A percentile compares a stretch with the other conserved stretches of the same genome.
Conservation (phyloP, 257 asterid genomes). For the Vinca minor region DNA sequence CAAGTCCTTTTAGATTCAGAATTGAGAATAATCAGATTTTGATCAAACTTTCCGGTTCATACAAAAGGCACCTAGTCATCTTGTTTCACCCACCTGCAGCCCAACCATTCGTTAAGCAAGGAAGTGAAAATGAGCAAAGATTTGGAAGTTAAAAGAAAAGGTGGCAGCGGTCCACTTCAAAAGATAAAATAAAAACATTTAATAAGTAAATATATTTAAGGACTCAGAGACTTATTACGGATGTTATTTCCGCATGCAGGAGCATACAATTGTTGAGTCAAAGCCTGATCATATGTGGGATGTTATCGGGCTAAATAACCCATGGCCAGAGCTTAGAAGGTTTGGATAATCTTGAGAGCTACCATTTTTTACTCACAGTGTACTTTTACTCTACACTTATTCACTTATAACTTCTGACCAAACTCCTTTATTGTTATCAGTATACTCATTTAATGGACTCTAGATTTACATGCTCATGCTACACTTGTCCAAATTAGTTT, state of each 20-base stretch:
- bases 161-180: neutral
- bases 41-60: neutral
- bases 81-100: neutral
- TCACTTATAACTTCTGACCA: neutral
- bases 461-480: conserved; percentile 18
- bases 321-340: conserved; percentile 95
- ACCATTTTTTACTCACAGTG: neutral
- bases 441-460: neutral
- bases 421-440: neutral
- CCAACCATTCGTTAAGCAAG: neutral
- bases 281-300: conserved; percentile 96
- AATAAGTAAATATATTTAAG: neutral
- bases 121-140: too few species aligned
- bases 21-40: neutral
- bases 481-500: conserved; percentile 37
- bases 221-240: neutral
- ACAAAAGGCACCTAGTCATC: neutral
- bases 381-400: neutral
- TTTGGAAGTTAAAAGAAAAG: neutral
- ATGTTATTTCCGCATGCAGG: conserved; percentile 40
- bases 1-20: neutral
- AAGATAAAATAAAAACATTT: neutral
- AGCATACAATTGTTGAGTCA: conserved; percentile 88
- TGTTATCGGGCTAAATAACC: conserved; percentile 81
- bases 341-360: conserved; percentile 19